These are phyloP conservation scores for Blattamonas nauphoetae DNA, from an alignment of 78 protist species.

Conservation along the genomic window DNA sequence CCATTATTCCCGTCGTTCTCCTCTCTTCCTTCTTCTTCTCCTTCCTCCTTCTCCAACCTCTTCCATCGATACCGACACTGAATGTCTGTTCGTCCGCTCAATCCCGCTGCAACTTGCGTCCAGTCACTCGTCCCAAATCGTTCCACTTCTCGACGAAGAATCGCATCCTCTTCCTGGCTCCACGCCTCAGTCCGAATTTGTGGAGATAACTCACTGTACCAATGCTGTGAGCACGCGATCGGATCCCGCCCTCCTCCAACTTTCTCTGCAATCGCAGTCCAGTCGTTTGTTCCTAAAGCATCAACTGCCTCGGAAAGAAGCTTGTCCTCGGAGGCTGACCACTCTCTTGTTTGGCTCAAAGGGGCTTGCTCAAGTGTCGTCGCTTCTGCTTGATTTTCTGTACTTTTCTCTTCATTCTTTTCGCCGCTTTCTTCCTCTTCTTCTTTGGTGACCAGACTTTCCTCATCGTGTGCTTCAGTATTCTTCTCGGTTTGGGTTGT, in stretches of 20 bases:
- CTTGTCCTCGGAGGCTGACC: background rate
- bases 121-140: background rate
- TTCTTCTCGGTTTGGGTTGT: too few relatives aligned
- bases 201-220: background rate
- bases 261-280: background rate
- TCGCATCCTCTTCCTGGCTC: background rate
- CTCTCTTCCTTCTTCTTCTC: too few relatives aligned
- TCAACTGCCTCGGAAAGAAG: background rate
- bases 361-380: too few relatives aligned
- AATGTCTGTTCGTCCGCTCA: background rate
- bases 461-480: too few relatives aligned
- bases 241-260: background rate
- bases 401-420: too few relatives aligned
- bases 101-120: background rate
- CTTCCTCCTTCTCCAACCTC: background rate
- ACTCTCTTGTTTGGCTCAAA: background rate
- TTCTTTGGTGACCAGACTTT: too few relatives aligned
- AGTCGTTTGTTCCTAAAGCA: background rate
- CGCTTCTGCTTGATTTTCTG: too few relatives aligned
- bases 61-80: background rate
- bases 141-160: background rate
- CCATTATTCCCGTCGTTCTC: too few relatives aligned
- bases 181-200: background rate
- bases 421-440: too few relatives aligned
- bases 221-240: background rate